These are phyloP conservation scores for Claviceps digitariae DNA, from an alignment of 2,329 filamentous ascomycete genomes.

Conservation along the genomic window DNA sequence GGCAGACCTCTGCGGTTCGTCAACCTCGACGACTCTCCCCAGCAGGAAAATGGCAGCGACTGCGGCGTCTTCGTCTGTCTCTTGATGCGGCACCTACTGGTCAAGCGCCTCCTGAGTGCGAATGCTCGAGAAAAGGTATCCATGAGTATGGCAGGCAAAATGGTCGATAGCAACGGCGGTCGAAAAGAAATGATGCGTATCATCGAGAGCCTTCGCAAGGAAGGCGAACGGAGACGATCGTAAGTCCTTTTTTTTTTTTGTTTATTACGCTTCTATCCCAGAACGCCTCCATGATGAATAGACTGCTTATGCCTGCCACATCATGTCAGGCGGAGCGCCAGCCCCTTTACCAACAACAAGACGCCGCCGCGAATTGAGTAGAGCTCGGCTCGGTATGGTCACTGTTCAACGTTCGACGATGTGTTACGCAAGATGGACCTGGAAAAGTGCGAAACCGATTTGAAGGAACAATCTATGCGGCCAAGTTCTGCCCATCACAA, in stretches of 20 bases:
- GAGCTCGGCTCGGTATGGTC: slow-evolving; percentile 20
- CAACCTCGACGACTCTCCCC: slow-evolving; percentile 71
- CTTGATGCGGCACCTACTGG: slow-evolving; percentile 83
- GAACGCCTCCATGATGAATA: neutral
- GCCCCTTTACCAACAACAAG: slow-evolving; percentile 23
- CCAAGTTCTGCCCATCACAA: neutral
- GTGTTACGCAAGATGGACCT: slow-evolving; percentile 9
- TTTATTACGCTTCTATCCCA: neutral
- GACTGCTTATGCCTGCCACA: neutral
- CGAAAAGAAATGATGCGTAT: slow-evolving; percentile 85
- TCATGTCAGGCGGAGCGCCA: slow-evolving; percentile 21
- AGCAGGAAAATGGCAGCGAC: slow-evolving; percentile 85
- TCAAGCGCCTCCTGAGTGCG: slow-evolving; percentile 68
- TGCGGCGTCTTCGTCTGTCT: slow-evolving; percentile 95
- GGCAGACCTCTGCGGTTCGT: slow-evolving; percentile 57
- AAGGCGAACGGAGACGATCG: slow-evolving; percentile 74
- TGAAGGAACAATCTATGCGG: neutral
- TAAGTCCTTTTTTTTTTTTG: slow-evolving; percentile 31
- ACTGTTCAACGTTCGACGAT: slow-evolving; percentile 16
- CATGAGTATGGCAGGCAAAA: slow-evolving; percentile 82
- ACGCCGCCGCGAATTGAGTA: slow-evolving; percentile 32
- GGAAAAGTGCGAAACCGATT: neutral
- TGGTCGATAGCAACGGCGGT: slow-evolving; percentile 66
- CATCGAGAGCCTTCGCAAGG: slow-evolving; percentile 74
- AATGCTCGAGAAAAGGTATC: slow-evolving; percentile 76